Evolutionary conservation across 2,329 filamentous ascomycete genomes (phyloP), one percentile per base, ranked within the genome.

Genomic region (Pseudogymnoascus sp.): DNA sequence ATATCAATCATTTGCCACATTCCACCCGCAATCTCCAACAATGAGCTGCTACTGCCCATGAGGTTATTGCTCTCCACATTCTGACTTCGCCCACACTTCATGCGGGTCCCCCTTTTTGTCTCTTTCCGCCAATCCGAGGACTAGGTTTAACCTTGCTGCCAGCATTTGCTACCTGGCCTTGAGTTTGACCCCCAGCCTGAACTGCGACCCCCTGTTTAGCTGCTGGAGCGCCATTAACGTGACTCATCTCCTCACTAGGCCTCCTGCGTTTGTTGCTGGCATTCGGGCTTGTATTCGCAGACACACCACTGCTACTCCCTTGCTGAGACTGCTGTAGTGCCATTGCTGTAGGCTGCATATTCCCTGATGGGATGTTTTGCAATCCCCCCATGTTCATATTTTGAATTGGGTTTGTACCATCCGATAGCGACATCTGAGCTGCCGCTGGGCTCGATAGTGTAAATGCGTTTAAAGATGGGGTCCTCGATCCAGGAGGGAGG

Each of bases 321-420:
- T 89, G 86, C 72, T 88, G 86, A 71, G 85, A 88, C 66, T 84
- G 83, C 72, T 89, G 85, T 65, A 85, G 77, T 72, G 86, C 84
- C 86, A 89, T 89, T 66, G 79, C 79, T 22, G 85, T 85, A 61
- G 85, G 84, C 72, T 86, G 84, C 80, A 87, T 86, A 61, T 82
- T 79, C 14, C 82, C 84, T 12, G 82, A 81, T 16, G 84, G 31
- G 31, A 11, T 33, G 10, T 33, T 33, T 33, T 33, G 31, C 8
- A 33, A 33, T 33, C 31, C 31, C 31, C 31, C 84, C 7, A 86
- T 86, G 71, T 84, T 87, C 62, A 83, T 69, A 26, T 65, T 81
- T 46, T 82, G 75, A 63, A 85, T 84, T 60, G 85, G 85, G 38
- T 60, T 60, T 12, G 85, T 87, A 14, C 84, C 85, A 28, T 69